Percentiles rank a stretch among this genome's conserved stretches.
Evolutionary conservation across 805 yeast species (phyloP).

Genomic region (Metschnikowia arizonensis): DNA sequence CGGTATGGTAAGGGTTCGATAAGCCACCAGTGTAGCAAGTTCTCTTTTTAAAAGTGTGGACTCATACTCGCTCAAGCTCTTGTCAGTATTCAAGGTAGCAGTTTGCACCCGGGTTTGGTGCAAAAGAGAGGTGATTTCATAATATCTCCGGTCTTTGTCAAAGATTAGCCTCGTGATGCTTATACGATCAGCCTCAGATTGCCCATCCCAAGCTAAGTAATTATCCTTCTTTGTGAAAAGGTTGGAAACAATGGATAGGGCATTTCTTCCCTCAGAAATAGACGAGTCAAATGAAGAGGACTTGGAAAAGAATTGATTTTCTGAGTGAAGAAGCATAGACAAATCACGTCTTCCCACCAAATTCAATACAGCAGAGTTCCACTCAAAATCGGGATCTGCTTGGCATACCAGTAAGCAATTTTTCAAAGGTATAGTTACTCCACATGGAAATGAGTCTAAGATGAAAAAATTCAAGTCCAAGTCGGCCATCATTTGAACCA

Average conservation of each 20-base stretch:
- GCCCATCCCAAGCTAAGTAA: slow-evolving; percentile 64
- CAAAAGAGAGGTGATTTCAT: slow-evolving; percentile 67
- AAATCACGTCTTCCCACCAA: slow-evolving; percentile 70
- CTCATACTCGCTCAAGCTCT: slow-evolving; percentile 51
- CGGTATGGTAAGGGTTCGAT: slow-evolving; percentile 72
- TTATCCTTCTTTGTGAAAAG: slow-evolving; percentile 40
- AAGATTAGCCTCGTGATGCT: slow-evolving; percentile 69
- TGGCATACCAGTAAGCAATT: slow-evolving; percentile 56
- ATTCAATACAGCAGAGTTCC: slow-evolving; percentile 45
- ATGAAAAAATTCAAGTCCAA: slow-evolving; percentile 47
- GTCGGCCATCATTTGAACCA: slow-evolving; percentile 60
- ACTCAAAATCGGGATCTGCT: slow-evolving; percentile 46
- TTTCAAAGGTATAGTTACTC: slow-evolving; percentile 62
- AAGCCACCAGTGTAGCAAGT: slow-evolving; percentile 57
- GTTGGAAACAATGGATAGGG: slow-evolving; percentile 36
- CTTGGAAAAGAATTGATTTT: neutral
- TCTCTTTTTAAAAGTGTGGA: slow-evolving; percentile 51
- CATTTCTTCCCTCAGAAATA: slow-evolving; percentile 26
- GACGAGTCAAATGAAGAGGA: neutral
- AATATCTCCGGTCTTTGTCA: slow-evolving; percentile 71
- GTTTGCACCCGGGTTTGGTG: slow-evolving; percentile 67
- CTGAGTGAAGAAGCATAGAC: slow-evolving; percentile 24
- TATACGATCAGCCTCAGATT: slow-evolving; percentile 63
- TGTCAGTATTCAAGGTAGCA: slow-evolving; percentile 38
- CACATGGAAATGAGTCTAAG: slow-evolving; percentile 70